These are phyloP conservation scores for Mycena galopus DNA, from an alignment of 768 basidiomycete species.

Conservation along the genomic window DNA sequence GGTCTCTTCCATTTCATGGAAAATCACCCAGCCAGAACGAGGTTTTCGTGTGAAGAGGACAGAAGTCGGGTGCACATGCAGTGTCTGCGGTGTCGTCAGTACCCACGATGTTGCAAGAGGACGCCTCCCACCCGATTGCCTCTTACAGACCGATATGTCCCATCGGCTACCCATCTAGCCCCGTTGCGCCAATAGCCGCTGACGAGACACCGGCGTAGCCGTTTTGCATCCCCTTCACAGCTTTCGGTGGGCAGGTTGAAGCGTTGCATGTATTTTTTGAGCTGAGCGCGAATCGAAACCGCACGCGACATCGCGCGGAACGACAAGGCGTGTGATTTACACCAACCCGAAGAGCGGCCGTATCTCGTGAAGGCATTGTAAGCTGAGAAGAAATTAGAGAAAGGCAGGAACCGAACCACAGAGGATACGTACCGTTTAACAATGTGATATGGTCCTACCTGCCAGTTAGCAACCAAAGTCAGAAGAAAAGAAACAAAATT, in stretches of 20 bases:
- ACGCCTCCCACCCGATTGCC: constrained; percentile 77
- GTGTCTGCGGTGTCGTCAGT: constrained; percentile 59
- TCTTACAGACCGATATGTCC: constrained; percentile 90
- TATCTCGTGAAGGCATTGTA: constrained; percentile 94
- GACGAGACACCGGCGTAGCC: constrained; percentile 89
- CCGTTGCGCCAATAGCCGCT: constrained; percentile 96
- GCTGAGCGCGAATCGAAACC: constrained; percentile 93
- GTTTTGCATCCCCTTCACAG: constrained; percentile 89
- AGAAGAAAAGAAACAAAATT: neutral
- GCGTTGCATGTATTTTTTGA: constrained; percentile 94
- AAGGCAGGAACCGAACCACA: neutral
- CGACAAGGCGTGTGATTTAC: constrained; percentile 91
- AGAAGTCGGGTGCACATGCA: constrained; percentile 94
- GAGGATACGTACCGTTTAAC: constrained; percentile 76
- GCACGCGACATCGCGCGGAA: constrained; percentile 95
- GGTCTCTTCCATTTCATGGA: constrained; percentile 96
- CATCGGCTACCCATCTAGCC: constrained; percentile 91
- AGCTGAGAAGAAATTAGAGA: constrained; percentile 56
- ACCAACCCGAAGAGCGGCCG: constrained; percentile 91
- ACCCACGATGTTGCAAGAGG: constrained; percentile 2
- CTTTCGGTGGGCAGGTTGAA: constrained; percentile 87
- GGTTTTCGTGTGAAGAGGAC: constrained; percentile 95
- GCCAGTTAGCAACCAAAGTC: constrained; percentile 5
- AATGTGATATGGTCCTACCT: constrained; percentile 93
- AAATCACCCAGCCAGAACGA: constrained; percentile 92